Evolutionary conservation across 2,329 filamentous ascomycete genomes (phyloP), one percentile per base, ranked within the genome.

Genomic region (Colletotrichum falcatum): DNA sequence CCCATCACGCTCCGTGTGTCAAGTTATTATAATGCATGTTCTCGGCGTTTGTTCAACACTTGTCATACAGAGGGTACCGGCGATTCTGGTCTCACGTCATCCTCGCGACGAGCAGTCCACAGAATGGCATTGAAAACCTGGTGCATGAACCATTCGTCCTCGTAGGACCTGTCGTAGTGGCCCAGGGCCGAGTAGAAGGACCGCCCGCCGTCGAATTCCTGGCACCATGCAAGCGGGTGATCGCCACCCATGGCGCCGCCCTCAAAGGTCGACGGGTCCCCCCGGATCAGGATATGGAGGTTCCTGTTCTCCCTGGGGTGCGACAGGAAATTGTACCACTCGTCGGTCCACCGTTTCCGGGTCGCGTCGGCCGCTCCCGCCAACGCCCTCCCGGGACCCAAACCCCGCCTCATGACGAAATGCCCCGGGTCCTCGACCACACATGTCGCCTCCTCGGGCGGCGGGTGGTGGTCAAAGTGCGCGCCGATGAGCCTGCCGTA

Each of bases 251-350:
- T 78, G 26, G 64, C 74, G 8, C 81, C 81, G 1, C 81, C 82
- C 12, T 73, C 18, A 61, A 80, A 83, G 8, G 74, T 77, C 18
- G 68, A 67, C 73, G 83, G 80, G 55, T 81, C 79, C 33, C 80
- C 79, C 0, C 76, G 73, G 46, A 83, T 65, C n/a, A 84, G 74
- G 12, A 83, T 75, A 37, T 76, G 74, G 12, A 81, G 75, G 39
- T 74, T 75, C 3, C 60, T 54, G 30, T 75, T 75, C 3, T 51
- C 59, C 37, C 77, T 75, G 3, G 78, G 78, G 49, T 79, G 79
- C 39, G 63, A n/a, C 60, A 74, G 72, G 68, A 82, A 83, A 67
- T 83, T 83, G 74, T 84, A 84, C 81, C 81, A 84, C 74, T 84
- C 82, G 61, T 84, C 82, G 63, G 79, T 77, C 77, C 78, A 82